Evolutionary conservation across 2,329 filamentous ascomycete species (phyloP), one percentile per base, ranked within the genome.

Genomic region (Exophiala viscosa): DNA sequence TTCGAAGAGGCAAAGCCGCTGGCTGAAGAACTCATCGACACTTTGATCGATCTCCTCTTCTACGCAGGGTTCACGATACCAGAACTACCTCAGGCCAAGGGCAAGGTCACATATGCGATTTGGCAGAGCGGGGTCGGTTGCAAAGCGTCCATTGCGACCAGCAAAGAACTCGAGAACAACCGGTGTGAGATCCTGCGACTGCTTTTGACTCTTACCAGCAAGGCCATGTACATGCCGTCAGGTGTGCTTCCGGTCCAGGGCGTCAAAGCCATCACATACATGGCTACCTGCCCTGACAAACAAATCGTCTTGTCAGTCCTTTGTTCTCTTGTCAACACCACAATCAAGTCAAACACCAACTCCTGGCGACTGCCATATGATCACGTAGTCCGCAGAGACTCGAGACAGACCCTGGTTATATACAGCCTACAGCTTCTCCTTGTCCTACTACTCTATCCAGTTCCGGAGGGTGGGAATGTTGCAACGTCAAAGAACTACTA

Each of bases 61-160:
- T 96, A 89, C 68, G 85, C 87, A 7, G 88, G 90, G 50, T 87
- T 99, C 64, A 96, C 92, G 0, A 80, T 96, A 13, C 88, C 92
- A 8, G 82, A 78, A 52, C 81, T 87, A 38, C 78, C 83, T 11
- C 79, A 84, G 51, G 82, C 83, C 48, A 90, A 87, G 65, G 80
- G 81, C 58, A 95, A 93, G 68, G 87, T 96, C 50, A 87, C 86
- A 6, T 96, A 93, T 71, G 87, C 90, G 48, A 97, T 99, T 67
- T 99, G 93, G 93, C 90, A 96, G 73, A 97, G 89, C 66, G 93
- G 93, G 43, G 92, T 99, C 28, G 93, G 93, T 11, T 97, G 92
- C 75, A 95, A 96, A 69, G 88, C 87, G 13, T 83, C 90, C 4
- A 84, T 95, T 62, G 86, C 86, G 8, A 92, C 90, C 3, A 96